These are phyloP conservation scores for Neodidymelliopsis sp. DNA, from an alignment of 2,329 filamentous ascomycete species.

Conservation along the genomic window DNA sequence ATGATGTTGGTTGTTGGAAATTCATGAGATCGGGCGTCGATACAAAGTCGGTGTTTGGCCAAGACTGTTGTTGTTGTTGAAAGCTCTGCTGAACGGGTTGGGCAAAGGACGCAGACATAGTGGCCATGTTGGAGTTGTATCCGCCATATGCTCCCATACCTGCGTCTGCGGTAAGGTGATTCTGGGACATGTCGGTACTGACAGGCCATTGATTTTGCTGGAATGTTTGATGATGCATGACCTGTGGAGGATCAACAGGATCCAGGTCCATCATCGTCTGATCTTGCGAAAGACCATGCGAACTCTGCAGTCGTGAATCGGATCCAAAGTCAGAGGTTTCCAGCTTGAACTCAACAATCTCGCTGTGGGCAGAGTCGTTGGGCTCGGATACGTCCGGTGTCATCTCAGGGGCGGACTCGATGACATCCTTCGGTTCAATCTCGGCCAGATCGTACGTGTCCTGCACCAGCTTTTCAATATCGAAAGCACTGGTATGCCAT, in stretches of 20 bases:
- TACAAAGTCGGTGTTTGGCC: constrained; percentile 47
- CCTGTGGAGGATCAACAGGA: constrained; percentile 40
- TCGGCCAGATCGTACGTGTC: constrained; percentile 65
- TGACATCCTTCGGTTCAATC: constrained; percentile 39
- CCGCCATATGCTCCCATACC: constrained; percentile 40
- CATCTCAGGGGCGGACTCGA: constrained; percentile 34
- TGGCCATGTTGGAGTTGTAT: constrained; percentile 40
- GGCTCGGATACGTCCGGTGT: constrained; percentile 36
- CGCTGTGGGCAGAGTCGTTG: constrained; percentile 37
- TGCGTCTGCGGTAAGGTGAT: constrained; percentile 35
- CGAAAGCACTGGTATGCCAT: constrained; percentile 60
- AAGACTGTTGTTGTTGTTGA: constrained; percentile 39
- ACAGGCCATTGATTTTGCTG: constrained; percentile 46
- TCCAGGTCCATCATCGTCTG: constrained; percentile 48
- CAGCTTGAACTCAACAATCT: constrained; percentile 47
- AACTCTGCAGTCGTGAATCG: constrained; percentile 39
- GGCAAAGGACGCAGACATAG: constrained; percentile 42
- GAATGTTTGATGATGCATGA: constrained; percentile 41
- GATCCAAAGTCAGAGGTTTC: constrained; percentile 42
- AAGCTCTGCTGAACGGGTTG: constrained; percentile 43
- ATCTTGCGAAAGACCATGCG: constrained; percentile 41
- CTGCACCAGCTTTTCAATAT: constrained; percentile 64
- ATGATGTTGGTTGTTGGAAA: constrained; percentile 41
- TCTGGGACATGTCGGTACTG: constrained; percentile 42
- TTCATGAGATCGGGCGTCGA: constrained; percentile 44